Percentiles rank a stretch among this genome's conserved stretches.
Evolutionary conservation across 2,329 filamentous ascomycete genomes (phyloP).

Genomic region (Exophiala calicioides): DNA sequence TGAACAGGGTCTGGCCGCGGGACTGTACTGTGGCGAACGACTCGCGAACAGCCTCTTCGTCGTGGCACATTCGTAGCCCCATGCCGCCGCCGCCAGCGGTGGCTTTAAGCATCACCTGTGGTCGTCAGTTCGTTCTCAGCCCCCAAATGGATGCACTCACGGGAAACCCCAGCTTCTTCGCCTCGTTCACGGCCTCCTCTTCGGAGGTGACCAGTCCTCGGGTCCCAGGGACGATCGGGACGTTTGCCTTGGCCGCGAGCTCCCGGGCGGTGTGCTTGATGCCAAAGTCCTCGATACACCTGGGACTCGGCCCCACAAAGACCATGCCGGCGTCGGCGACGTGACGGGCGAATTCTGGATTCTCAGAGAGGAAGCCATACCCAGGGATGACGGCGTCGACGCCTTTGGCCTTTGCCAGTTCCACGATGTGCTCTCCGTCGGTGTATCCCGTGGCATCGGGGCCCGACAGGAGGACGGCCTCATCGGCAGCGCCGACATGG

Average conservation of each 20-base stretch:
- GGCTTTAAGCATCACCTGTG: constrained; percentile 70
- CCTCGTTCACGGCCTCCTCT: no score
- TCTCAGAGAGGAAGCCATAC: constrained; percentile 41
- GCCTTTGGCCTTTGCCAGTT: constrained; percentile 49
- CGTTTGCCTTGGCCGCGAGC: constrained; percentile 27
- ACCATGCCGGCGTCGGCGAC: constrained; percentile 34
- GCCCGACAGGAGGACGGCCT: constrained; percentile 52
- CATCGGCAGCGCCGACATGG: constrained; percentile 56
- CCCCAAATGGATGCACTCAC: constrained; percentile 33
- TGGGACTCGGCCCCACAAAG: constrained; percentile 37
- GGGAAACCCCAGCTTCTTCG: constrained; percentile 54
- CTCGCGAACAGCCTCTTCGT: constrained; percentile 66
- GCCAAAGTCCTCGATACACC: constrained; percentile 35
- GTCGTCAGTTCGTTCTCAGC: constrained; percentile 4
- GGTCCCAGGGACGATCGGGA: constrained; percentile 54
- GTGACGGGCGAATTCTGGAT: constrained; percentile 34
- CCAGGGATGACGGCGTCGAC: constrained; percentile 38
- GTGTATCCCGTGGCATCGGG: constrained; percentile 50
- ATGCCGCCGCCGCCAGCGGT: constrained; percentile 81
- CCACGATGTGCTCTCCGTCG: constrained; percentile 41
- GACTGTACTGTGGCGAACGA: constrained; percentile 73
- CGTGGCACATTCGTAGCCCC: constrained; percentile 75
- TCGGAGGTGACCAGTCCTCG: constrained; percentile 46
- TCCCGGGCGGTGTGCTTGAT: constrained; percentile 33
- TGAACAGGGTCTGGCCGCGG: constrained; percentile 76